Evolutionary conservation across 371 early-diverging fungal genomes (phyloP).

Genomic region (Syncephalis fuscata): DNA sequence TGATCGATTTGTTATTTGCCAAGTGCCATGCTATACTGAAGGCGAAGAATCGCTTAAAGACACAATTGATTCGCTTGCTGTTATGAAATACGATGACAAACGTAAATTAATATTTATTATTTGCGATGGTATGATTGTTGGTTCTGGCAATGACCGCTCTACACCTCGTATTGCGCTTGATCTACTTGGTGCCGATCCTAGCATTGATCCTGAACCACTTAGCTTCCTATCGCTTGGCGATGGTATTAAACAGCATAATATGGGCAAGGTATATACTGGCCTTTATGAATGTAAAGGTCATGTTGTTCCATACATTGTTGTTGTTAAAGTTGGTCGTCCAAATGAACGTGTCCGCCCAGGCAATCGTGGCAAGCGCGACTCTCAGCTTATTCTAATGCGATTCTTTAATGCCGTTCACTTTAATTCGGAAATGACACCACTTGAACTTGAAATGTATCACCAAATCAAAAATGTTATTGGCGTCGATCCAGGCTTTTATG

Average conservation of each 20-base stretch:
- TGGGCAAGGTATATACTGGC: conserved; percentile 95
- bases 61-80: conserved; percentile 90
- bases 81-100: conserved; percentile 84
- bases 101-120: conserved; percentile 89
- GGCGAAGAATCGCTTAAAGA: conserved; percentile 76
- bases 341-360: conserved; percentile 69
- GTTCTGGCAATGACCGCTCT: conserved; percentile 92
- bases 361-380: conserved; percentile 98
- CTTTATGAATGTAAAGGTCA: conserved; percentile 79
- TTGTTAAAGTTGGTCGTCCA: conserved; percentile 82
- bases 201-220: conserved; percentile 73
- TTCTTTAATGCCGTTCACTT: conserved; percentile 95
- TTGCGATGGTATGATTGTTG: conserved; percentile 89
- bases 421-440: conserved; percentile 75
- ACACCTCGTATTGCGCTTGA: conserved; percentile 94
- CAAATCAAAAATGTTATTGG: conserved; percentile 88
- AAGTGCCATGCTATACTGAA: conserved; percentile 96
- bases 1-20: conserved; percentile 84
- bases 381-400: conserved; percentile 95
- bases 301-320: conserved; percentile 79
- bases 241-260: conserved; percentile 79
- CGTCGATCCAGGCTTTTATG: conserved; percentile 73
- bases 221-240: conserved; percentile 86
- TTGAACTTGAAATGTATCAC: conserved; percentile 85
- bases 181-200: conserved; percentile 80